Evolutionary conservation across 345 rosid species (phyloP).

Genomic region (Syzygium grande): DNA sequence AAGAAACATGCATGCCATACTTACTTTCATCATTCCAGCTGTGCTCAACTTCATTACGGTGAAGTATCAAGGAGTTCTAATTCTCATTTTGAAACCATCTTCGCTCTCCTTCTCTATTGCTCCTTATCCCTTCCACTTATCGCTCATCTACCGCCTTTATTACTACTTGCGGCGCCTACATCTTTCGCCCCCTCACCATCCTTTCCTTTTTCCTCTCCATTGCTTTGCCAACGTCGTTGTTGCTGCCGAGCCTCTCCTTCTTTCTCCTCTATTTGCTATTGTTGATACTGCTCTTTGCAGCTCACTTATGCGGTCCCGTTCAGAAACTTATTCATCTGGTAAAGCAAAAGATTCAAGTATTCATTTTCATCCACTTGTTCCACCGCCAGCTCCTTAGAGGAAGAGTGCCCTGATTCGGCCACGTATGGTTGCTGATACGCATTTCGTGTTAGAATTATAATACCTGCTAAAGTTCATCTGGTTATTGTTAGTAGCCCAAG

Average conservation of each 20-base stretch:
- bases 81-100: not conserved
- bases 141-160: not conserved
- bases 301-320: too few species aligned
- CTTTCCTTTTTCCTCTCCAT: not conserved
- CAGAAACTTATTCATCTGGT: not conserved
- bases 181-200: rapidly evolving
- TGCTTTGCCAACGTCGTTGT: not conserved
- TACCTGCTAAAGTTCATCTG: too few species aligned
- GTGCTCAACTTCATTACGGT: not conserved
- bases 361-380: not conserved
- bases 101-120: not conserved
- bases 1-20: not conserved
- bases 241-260: not conserved
- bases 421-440: not conserved
- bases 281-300: too few species aligned
- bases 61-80: not conserved
- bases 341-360: not conserved
- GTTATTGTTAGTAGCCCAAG: not conserved
- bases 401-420: not conserved
- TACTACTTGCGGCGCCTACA: rapidly evolving
- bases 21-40: not conserved
- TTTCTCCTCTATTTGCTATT: not conserved
- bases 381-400: rapidly evolving
- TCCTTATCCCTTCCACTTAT: not conserved
- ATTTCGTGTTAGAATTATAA: too few species aligned